Base-by-base conservation (phyloP, 768 basidiomycete species). In the Leccinum arenicola region DNA sequence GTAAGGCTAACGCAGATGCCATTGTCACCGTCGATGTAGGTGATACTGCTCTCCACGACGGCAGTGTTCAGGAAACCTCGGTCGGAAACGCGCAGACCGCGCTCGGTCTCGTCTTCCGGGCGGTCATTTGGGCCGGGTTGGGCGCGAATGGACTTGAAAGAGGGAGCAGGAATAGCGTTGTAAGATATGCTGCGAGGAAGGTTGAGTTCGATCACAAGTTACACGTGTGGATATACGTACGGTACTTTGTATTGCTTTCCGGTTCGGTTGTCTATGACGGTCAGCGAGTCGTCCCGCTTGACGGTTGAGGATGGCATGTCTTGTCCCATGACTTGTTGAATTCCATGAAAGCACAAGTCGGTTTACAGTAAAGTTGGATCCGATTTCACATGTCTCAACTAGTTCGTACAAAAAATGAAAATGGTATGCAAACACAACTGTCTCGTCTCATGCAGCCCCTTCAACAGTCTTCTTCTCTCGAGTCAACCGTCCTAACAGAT, bases 11-110 rank as follows among this genome's bases (percentile, higher is more conserved):
- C 90, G 85, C 60, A 92, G 52, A 92, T 83, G 79, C 91, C 93
- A 40, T 83, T 87, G 19, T 94, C 91, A 50, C 94, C 94, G 68
- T 96, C 93, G 62, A 96, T 96, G 64, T 87, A 95, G 0, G 93
- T 95, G 66, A 96, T 95, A 66, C 82, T 74, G 63, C 89, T 92
- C 64, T 84, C 77, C 58, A 92, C 81, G 54, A 92, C 89, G 50
- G 90, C 89, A 6, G 91, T 93, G 62, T 93, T 92, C 71, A 92
- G 69, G 73, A 90, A 94, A 14, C 89, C 91, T 73, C 83, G 85
- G 76, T 93, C 91, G 25, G 83, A 75, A 17, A 94, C 84, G 33
- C 91, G 84, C 21, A 95, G 76, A 0, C 93, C 93, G 60, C 86
- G 89, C 73, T 87, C 82, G 0, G 89, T 87, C 75, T 93, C 90